Evolutionary conservation across 192 early-diverging fungal species (phyloP).

Genomic region (Entomortierella parvispora): DNA sequence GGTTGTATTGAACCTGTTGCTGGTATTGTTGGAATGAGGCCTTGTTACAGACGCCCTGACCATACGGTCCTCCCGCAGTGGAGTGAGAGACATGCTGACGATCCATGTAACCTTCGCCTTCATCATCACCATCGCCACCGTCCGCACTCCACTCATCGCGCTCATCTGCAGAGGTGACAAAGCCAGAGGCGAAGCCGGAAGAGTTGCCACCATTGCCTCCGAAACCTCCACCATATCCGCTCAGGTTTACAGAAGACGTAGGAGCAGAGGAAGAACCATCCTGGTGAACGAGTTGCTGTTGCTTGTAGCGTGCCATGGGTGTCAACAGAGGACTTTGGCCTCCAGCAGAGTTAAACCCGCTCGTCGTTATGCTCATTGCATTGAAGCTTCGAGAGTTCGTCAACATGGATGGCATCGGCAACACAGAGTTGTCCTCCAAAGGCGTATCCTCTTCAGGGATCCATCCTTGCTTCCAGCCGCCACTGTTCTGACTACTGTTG

Average conservation of each 20-base stretch:
- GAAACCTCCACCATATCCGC: neutral
- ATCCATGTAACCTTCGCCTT: constrained; percentile 28
- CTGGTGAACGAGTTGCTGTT: constrained; percentile 22
- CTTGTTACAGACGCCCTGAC: neutral
- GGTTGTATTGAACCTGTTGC: constrained; percentile 19
- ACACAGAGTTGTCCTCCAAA: constrained; percentile 22
- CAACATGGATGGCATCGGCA: constrained; percentile 32
- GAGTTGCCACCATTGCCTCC: neutral
- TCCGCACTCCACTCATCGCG: constrained; percentile 51
- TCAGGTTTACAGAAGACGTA: constrained; percentile 24
- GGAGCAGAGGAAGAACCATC: constrained; percentile 44
- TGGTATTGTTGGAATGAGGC: constrained; percentile 7
- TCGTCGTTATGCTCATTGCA: neutral
- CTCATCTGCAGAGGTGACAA: constrained; percentile 40
- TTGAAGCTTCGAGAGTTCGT: constrained; percentile 36
- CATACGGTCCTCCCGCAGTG: neutral
- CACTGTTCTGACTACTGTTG: constrained; percentile 5
- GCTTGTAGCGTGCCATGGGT: constrained; percentile 39
- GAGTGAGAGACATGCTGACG: constrained; percentile 8
- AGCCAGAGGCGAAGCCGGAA: constrained; percentile 23
- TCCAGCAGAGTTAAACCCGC: neutral
- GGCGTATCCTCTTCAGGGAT: constrained; percentile 32
- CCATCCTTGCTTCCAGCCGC: constrained; percentile 47
- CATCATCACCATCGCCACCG: constrained; percentile 39
- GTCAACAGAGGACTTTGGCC: constrained; percentile 35